These are phyloP conservation scores for Planoprotostelium fungivorum DNA, from an alignment of 78 protist species.

Conservation along the genomic window DNA sequence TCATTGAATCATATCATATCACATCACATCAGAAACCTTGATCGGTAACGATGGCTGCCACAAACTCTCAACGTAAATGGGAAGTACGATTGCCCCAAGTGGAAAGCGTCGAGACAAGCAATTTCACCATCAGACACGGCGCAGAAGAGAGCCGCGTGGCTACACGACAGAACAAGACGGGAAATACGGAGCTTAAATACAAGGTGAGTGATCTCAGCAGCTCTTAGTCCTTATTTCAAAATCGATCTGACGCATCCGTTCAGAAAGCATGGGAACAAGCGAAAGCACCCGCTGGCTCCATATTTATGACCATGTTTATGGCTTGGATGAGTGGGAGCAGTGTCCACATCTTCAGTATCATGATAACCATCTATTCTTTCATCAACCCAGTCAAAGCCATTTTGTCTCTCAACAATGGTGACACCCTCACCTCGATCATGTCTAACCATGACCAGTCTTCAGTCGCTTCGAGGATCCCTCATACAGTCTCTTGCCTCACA, in stretches of 20 bases:
- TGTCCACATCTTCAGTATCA: conserved; percentile 48
- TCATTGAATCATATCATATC: not conserved
- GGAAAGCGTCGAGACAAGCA: not conserved
- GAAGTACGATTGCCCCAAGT: not conserved
- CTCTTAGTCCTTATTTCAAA: too few relatives aligned
- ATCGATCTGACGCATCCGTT: not conserved
- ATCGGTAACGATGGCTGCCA: not conserved
- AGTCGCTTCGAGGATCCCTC: conserved; percentile 22
- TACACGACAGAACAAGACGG: not conserved
- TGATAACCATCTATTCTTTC: conserved; percentile 39
- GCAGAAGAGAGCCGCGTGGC: not conserved
- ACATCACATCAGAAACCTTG: not conserved
- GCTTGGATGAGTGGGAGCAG: conserved; percentile 63
- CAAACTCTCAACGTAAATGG: not conserved
- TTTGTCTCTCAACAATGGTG: conserved; percentile 21
- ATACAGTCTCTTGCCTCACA: conserved; percentile 18
- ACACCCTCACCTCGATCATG: too few relatives aligned
- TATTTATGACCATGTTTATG: conserved; percentile 52
- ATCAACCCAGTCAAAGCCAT: conserved; percentile 57
- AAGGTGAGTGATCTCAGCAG: not conserved
- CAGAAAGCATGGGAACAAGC: conserved; percentile 58
- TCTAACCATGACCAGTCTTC: conserved; percentile 13
- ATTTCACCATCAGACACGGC: not conserved
- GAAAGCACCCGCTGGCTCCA: conserved; percentile 47
- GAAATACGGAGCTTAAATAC: not conserved